phyloP scores from a whole-genome alignment of 1,284 basidiomycete genomes.

The Microbotryomycetes sp. region DNA sequence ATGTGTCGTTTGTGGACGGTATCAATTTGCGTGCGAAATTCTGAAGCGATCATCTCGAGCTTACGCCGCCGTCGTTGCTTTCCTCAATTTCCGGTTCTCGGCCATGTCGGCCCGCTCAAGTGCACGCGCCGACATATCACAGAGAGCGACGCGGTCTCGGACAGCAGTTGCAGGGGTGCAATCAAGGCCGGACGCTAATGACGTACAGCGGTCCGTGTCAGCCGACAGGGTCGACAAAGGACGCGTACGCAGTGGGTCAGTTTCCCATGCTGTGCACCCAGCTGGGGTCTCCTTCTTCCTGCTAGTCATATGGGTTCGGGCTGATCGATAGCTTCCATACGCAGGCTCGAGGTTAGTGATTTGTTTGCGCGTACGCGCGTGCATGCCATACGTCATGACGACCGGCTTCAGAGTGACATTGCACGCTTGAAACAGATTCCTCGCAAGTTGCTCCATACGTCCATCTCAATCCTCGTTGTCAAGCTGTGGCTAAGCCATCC shows the following conservation, averaged over 20 bases:
- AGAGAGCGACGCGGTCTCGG: too few relatives aligned
- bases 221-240: slow-evolving; percentile 22
- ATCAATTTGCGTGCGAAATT: too few relatives aligned
- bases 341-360: slow-evolving; percentile 14
- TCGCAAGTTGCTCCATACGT: slow-evolving; percentile 80
- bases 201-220: neutral
- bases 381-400: neutral
- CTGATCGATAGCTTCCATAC: neutral
- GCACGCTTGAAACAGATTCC: slow-evolving; percentile 55
- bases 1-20: too few relatives aligned
- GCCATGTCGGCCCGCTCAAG: too few relatives aligned
- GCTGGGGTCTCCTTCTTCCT: too few relatives aligned
- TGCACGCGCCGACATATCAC: too few relatives aligned
- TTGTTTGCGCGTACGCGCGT: neutral
- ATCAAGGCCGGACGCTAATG: neutral
- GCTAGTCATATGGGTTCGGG: neutral
- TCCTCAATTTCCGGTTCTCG: too few relatives aligned
- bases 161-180: too few relatives aligned
- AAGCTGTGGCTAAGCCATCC: slow-evolving; percentile 54
- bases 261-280: neutral
- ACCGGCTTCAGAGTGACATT: neutral
- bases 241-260: slow-evolving; percentile 19
- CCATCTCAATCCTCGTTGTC: slow-evolving; percentile 79
- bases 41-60: too few relatives aligned
- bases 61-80: too few relatives aligned